Evolutionary conservation across 306 rosid species (phyloP).

Genomic region (Senna siamea): DNA sequence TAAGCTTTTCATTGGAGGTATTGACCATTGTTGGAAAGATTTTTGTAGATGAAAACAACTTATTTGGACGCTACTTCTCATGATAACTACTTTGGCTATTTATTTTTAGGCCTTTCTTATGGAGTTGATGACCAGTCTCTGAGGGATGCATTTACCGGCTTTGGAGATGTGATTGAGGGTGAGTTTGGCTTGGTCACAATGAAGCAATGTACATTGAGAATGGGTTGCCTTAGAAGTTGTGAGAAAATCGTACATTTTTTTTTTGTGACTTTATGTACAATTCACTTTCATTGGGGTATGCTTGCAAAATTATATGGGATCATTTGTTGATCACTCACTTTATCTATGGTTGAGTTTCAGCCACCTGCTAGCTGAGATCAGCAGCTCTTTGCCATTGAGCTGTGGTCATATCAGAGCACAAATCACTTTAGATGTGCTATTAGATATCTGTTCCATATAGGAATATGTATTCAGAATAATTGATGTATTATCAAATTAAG

Average conservation of each 20-base stretch:
- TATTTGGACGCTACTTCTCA: neutral
- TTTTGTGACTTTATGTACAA: neutral
- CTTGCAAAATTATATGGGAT: too few relatives aligned
- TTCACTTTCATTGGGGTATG: too few relatives aligned
- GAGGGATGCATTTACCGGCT: conserved; percentile 66
- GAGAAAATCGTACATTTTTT: neutral
- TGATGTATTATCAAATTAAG: too few relatives aligned
- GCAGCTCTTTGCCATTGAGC: too few relatives aligned
- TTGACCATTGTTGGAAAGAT: neutral
- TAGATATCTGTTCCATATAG: too few relatives aligned
- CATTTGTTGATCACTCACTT: too few relatives aligned
- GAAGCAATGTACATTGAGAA: neutral
- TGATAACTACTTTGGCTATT: neutral
- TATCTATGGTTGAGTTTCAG: too few relatives aligned
- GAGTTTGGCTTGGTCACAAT: conserved; percentile 37
- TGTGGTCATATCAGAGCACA: too few relatives aligned
- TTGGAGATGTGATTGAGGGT: conserved; percentile 82
- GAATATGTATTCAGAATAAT: too few relatives aligned
- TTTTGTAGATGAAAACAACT: neutral
- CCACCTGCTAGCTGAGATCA: too few relatives aligned
- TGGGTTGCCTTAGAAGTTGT: neutral
- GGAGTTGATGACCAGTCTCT: conserved; percentile 75
- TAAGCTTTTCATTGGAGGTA: conserved; percentile 88
- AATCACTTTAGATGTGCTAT: too few relatives aligned
- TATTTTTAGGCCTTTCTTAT: conserved; percentile 67